Percentiles rank a stretch among this genome's conserved stretches.
Evolutionary conservation across 768 basidiomycete genomes (phyloP).

Genomic region (Kwoniella heveanensis): DNA sequence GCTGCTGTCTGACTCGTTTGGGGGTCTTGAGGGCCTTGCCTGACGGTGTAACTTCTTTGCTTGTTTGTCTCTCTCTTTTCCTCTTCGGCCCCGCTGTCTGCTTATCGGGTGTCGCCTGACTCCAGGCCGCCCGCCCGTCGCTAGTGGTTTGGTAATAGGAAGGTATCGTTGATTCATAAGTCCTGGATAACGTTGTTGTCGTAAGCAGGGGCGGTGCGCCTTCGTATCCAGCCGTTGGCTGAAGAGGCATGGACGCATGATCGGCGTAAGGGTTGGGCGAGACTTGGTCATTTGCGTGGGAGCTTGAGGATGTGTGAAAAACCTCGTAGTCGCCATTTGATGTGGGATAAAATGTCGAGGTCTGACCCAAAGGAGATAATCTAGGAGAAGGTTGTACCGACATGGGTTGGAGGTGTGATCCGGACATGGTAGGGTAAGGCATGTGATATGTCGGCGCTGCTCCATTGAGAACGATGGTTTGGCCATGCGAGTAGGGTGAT

Average conservation of each 20-base stretch:
- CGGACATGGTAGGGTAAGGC: constrained; percentile 26
- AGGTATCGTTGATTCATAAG: constrained; percentile 46
- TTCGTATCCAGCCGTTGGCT: constrained; percentile 14
- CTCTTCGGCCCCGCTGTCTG: constrained; percentile 27
- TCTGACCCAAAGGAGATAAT: constrained; percentile 24
- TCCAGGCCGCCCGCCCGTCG: constrained; percentile 22
- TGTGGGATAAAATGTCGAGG: constrained; percentile 29
- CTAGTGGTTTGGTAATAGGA: constrained; percentile 41
- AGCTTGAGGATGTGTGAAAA: constrained; percentile 11
- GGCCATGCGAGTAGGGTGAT: constrained; percentile 25
- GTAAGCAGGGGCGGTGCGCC: constrained; percentile 27
- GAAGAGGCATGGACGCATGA: constrained; percentile 2
- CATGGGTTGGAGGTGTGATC: constrained; percentile 26
- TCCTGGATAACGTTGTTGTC: constrained; percentile 27
- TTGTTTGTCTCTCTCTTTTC: constrained; percentile 30
- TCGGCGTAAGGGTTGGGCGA: constrained; percentile 21
- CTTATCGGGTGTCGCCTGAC: constrained; percentile 29
- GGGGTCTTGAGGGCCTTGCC: constrained; percentile 36
- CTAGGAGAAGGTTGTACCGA: constrained; percentile 16
- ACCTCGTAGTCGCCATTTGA: constrained; percentile 28
- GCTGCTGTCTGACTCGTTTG: constrained; percentile 25
- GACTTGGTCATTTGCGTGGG: constrained; percentile 9
- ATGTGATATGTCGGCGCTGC: constrained; percentile 17
- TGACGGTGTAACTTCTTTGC: constrained; percentile 19
- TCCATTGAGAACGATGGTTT: constrained; percentile 22